These are phyloP conservation scores for Striga hermonthica DNA, from an alignment of 305 asterid species.

Conservation along the genomic window DNA sequence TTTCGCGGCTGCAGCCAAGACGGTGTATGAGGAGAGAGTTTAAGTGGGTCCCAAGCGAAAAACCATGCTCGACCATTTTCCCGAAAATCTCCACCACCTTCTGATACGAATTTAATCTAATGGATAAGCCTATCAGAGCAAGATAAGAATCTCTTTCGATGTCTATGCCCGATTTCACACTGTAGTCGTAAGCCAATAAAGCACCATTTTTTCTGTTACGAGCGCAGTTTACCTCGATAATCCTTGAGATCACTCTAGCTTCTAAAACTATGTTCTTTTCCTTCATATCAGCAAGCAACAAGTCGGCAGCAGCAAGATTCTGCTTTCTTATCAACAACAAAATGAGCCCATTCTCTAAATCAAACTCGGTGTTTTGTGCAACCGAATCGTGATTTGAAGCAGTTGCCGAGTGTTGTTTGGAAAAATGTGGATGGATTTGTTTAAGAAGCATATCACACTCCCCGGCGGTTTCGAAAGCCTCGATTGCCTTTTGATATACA, in stretches of 20 bases:
- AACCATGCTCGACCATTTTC: constrained; percentile 51
- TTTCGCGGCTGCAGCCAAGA: constrained; percentile 58
- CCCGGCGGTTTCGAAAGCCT: constrained; percentile 46
- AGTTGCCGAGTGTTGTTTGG: constrained; percentile 38
- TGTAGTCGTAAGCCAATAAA: constrained; percentile 51
- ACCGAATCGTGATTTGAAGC: constrained; percentile 22
- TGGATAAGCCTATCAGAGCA: constrained; percentile 56
- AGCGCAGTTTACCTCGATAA: constrained; percentile 52
- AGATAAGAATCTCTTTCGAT: constrained; percentile 55
- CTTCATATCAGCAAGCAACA: constrained; percentile 50
- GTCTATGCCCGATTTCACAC: constrained; percentile 46
- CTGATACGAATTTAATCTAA: constrained; percentile 51
- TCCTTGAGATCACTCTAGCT: constrained; percentile 42
- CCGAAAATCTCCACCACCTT: constrained; percentile 57
- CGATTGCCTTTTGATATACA: constrained; percentile 60
- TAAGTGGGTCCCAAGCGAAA: constrained; percentile 61
- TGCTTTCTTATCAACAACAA: constrained; percentile 47
- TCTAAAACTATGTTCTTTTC: constrained; percentile 43
- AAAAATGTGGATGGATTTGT: constrained; percentile 69
- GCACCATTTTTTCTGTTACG: constrained; percentile 52
- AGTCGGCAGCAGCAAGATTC: constrained; percentile 63
- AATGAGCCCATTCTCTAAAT: constrained; percentile 43
- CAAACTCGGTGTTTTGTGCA: constrained; percentile 26
- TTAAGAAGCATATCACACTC: constrained; percentile 55
- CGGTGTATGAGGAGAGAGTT: constrained; percentile 62